Percentiles rank a stretch among this genome's conserved stretches.
These are phyloP conservation scores for Ceriops zippeliana DNA, from an alignment of 345 rosid genomes.

Conservation along the genomic window DNA sequence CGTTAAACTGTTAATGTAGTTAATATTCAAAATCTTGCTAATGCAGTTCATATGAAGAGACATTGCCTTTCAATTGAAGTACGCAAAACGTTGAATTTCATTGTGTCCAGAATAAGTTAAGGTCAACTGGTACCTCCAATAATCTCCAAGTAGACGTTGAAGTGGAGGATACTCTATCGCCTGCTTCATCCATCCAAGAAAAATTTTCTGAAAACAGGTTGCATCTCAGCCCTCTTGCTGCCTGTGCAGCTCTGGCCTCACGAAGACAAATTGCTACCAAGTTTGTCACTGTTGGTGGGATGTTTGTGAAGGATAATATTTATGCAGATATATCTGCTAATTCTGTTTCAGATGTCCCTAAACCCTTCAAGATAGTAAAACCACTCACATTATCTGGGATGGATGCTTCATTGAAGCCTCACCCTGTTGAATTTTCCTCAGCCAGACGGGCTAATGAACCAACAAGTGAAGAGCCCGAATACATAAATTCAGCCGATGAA, in stretches of 20 bases:
- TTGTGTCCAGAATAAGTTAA: slow-evolving; percentile 4
- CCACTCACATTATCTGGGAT: neutral
- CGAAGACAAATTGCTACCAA: slow-evolving; percentile 12
- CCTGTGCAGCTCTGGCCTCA: slow-evolving; percentile 33
- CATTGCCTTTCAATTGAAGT: neutral
- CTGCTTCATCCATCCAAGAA: slow-evolving; percentile 13
- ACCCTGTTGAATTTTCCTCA: neutral
- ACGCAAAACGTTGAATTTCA: slow-evolving; percentile 4
- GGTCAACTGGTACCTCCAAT: slow-evolving; percentile 1
- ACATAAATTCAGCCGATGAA: neutral
- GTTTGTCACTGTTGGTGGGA: slow-evolving; percentile 8
- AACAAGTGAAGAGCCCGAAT: slow-evolving; percentile 4
- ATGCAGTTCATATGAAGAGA: slow-evolving; percentile 17
- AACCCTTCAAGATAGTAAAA: neutral
- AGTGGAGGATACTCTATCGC: slow-evolving; percentile 6
- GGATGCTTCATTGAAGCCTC: slow-evolving; percentile 1
- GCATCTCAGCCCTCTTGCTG: slow-evolving; percentile 32
- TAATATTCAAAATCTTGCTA: too few species aligned
- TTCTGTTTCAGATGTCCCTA: slow-evolving; percentile 11
- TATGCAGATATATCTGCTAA: slow-evolving; percentile 6
- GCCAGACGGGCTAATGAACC: neutral
- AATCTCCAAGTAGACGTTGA: slow-evolving; percentile 7
- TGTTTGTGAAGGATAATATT: slow-evolving; percentile 1
- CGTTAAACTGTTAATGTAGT: too few species aligned
- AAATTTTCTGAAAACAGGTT: slow-evolving; percentile 17